phyloP scores from a whole-genome alignment of 2,329 filamentous ascomycete genomes.

The Aureobasidium vineae region DNA sequence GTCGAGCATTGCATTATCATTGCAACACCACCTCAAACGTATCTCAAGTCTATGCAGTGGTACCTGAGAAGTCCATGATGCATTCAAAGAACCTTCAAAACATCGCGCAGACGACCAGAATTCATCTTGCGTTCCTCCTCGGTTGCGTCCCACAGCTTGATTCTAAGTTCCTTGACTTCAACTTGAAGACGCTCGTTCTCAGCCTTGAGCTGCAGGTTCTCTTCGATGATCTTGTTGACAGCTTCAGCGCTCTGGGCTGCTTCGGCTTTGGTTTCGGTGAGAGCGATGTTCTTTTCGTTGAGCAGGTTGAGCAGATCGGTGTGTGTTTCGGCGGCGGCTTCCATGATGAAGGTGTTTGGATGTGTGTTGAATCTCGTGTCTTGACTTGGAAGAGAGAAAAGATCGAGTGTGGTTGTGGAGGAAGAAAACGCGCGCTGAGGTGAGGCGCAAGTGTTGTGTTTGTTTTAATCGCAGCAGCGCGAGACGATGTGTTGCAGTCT shows the following conservation, averaged over 20 bases:
- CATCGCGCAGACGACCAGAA: neutral
- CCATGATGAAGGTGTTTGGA: neutral
- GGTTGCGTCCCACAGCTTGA: neutral
- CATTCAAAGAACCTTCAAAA: neutral
- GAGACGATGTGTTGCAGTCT: neutral
- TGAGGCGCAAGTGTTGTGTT: neutral
- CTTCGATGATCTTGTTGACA: constrained; percentile 5
- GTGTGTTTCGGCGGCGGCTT: neutral
- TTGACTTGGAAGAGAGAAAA: neutral
- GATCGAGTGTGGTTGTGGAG: neutral
- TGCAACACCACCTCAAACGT: neutral
- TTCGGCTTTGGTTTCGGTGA: neutral
- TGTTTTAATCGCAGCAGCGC: neutral
- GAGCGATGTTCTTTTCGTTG: constrained; percentile 5
- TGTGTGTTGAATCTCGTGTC: neutral
- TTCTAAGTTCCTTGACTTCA: constrained; percentile 7
- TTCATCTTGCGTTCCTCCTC: neutral
- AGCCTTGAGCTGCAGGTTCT: neutral
- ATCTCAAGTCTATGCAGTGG: neutral
- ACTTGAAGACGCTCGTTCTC: neutral
- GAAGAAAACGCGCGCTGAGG: neutral
- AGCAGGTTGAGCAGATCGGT: constrained; percentile 12
- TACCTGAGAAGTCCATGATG: no score
- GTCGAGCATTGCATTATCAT: no score
- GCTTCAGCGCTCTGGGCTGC: neutral